A percentile compares a stretch with the other conserved stretches of the same genome.
Conservation (phyloP, 371 early-diverging fungal genomes). For the Circinella minor region DNA sequence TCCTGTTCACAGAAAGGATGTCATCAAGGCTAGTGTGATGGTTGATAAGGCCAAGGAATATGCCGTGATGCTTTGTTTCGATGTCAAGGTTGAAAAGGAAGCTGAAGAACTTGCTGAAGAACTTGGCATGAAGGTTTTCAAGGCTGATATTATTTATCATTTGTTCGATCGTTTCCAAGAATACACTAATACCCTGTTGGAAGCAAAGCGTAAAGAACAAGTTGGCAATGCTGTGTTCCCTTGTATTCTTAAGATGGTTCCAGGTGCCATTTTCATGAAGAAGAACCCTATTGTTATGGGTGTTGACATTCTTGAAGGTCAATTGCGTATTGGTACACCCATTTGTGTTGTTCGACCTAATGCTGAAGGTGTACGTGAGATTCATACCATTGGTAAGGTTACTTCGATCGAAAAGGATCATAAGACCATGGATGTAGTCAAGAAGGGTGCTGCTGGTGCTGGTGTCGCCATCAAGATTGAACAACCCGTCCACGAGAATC, state of each 20-base stretch:
- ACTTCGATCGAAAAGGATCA: constrained; percentile 97
- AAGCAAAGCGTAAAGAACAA: constrained; percentile 88
- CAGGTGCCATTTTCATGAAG: constrained; percentile 96
- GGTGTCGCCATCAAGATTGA: constrained; percentile 99
- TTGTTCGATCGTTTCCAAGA: constrained; percentile 97
- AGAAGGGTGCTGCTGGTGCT: constrained; percentile 84
- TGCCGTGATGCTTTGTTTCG: constrained; percentile 98
- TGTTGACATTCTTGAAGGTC: constrained; percentile 96
- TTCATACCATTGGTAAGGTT: constrained; percentile 90
- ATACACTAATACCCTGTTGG: constrained; percentile 76
- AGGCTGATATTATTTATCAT: constrained; percentile 99
- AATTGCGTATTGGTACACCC: constrained; percentile 93
- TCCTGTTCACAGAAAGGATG: constrained; percentile 98
- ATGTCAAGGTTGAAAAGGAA: constrained; percentile 98
- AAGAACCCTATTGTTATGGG: constrained; percentile 98
- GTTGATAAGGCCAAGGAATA: constrained; percentile 89
- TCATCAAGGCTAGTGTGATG: constrained; percentile 94
- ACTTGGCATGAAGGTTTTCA: constrained; percentile 92
- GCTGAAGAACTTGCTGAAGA: constrained; percentile 94
- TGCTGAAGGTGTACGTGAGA: constrained; percentile 72
- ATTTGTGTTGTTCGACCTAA: constrained; percentile 92
- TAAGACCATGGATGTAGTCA: constrained; percentile 84
- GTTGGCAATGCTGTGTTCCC: constrained; percentile 97
- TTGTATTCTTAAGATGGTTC: constrained; percentile 92
- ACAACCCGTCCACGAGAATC: constrained; percentile 80